Evolutionary conservation across 768 basidiomycete genomes (phyloP), one percentile per base, ranked within the genome.

Genomic region (Phanerochaete carnosa): DNA sequence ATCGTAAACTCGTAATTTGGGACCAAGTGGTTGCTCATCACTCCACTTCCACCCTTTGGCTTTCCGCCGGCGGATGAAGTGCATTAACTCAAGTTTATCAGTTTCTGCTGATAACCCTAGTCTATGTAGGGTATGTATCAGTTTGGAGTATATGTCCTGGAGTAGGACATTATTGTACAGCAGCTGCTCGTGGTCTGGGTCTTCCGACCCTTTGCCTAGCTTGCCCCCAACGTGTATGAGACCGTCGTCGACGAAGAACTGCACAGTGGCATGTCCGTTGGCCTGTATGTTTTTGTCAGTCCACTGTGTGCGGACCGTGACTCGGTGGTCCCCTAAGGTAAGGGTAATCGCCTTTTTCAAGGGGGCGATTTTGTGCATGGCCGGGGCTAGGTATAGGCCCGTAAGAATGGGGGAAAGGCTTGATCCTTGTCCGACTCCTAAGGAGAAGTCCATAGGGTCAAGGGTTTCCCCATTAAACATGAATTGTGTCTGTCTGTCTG

Each of bases 191-290:
- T 58, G 29, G n/a, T 9, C 45, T 4, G 45, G 23, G 3, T 5
- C 57, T 12, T 58, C 57, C n/a, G n/a, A n/a, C n/a, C n/a, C n/a
- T n/a, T n/a, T n/a, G 29, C 8, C 9, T 16, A 13, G 7, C 23
- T 25, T 29, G 47, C 3, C n/a, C 22, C 29, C 22, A 5, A 43
- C 29, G 22, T 53, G n/a, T 19, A 61, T 52, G 22, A 49, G 26
- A 11, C 65, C 65, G 33, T 66, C 60, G 30, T 66, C 65, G 0
- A 66, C 62, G 39, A 35, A 66, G 45, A 66, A 62, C 32, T 66
- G 65, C 0, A 60, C 3, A 11, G 51, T 32, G 0, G 33, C 50
- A n/a, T n/a, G 13, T 19, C 16, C 39, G 39, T 8, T 4, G 19
- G 19, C 39, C 19, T 8, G 11, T 12, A 4, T 19, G 39, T 4